Evolutionary conservation across 257 asterid species (phyloP).

Genomic region (Scutellaria barbata): DNA sequence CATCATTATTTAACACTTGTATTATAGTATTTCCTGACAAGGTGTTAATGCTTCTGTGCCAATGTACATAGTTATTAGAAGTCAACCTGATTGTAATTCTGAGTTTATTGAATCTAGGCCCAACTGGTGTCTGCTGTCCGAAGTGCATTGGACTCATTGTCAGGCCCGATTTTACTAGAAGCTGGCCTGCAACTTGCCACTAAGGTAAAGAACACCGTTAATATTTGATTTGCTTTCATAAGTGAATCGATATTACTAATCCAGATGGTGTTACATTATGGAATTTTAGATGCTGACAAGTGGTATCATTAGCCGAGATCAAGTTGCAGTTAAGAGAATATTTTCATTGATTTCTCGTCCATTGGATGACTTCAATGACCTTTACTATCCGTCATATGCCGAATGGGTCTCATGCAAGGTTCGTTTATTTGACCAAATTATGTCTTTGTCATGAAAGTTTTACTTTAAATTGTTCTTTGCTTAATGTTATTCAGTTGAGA

Average conservation of each 20-base stretch:
- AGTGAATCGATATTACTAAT: constrained; percentile 32
- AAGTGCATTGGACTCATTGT: constrained; percentile 81
- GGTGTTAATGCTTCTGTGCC: constrained; percentile 26
- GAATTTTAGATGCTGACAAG: constrained; percentile 88
- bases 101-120: constrained; percentile 58
- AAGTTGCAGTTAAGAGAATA: constrained; percentile 90
- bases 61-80: constrained; percentile 21
- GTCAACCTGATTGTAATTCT: constrained; percentile 27
- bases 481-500: background rate
- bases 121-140: constrained; percentile 96
- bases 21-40: constrained; percentile 19
- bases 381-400: constrained; percentile 95
- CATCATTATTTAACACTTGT: constrained; percentile 23
- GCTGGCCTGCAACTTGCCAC: constrained; percentile 95
- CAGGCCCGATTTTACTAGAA: constrained; percentile 91
- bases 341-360: constrained; percentile 97
- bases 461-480: constrained; percentile 25
- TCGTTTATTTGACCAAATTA: constrained; percentile 20
- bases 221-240: constrained; percentile 22
- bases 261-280: constrained; percentile 37
- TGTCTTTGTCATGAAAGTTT: constrained; percentile 24
- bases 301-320: constrained; percentile 94
- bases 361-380: constrained; percentile 83
- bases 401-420: constrained; percentile 99
- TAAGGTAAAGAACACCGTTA: constrained; percentile 56